Evolutionary conservation across 78 protist species (phyloP).

Genomic region (Dictyostelium firmibasis): DNA sequence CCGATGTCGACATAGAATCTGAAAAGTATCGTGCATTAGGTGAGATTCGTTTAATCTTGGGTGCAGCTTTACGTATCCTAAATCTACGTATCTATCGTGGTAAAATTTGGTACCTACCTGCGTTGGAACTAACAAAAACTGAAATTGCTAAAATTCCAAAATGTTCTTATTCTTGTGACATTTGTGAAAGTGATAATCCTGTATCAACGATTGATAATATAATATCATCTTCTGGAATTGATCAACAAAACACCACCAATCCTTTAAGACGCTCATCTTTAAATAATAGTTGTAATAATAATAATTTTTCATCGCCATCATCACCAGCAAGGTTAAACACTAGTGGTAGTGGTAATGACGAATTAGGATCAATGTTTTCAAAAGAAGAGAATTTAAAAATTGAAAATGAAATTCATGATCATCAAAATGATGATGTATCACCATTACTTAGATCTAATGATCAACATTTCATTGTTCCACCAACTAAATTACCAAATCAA

Average conservation of each 20-base stretch:
- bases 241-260: background rate
- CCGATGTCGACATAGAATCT: slow-evolving; percentile 77
- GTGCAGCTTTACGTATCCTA: slow-evolving; percentile 38
- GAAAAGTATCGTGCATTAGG: slow-evolving; percentile 72
- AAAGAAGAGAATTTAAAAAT: background rate
- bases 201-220: background rate
- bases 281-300: background rate
- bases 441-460: background rate
- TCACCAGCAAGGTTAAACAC: background rate
- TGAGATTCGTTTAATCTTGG: slow-evolving; percentile 24
- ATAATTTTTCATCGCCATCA: too few species aligned
- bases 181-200: slow-evolving; percentile 10
- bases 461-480: background rate
- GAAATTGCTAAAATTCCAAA: slow-evolving; percentile 45
- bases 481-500: background rate
- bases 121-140: slow-evolving; percentile 11
- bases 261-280: background rate
- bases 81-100: slow-evolving; percentile 58
- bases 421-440: background rate
- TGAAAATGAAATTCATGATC: background rate
- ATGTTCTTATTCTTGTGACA: slow-evolving; percentile 31
- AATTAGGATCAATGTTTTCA: background rate
- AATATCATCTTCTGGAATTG: background rate
- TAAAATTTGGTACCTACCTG: slow-evolving; percentile 42
- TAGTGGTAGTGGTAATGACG: background rate